A percentile compares a stretch with the other conserved stretches of the same genome.
Conservation (phyloP, 257 asterid species). For the Ehretia macrophylla region DNA sequence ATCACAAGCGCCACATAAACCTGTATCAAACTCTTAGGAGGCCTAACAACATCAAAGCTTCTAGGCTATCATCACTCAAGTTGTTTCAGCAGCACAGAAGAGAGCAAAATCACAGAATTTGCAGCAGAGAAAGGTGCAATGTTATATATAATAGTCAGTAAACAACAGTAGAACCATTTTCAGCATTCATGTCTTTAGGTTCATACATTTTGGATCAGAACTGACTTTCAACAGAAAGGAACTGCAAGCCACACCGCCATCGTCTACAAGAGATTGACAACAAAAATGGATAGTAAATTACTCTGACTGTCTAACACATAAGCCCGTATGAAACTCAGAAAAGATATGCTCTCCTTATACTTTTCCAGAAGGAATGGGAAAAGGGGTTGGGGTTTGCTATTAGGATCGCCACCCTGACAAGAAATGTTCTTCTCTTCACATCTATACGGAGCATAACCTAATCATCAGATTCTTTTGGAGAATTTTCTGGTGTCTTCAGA, state of each 20-base stretch:
- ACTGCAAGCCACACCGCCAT: background rate
- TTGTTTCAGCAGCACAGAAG: too few species aligned
- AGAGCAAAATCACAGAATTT: too few species aligned
- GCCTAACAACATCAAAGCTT: too few species aligned
- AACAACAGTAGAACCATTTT: background rate
- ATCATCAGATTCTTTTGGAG: constrained; percentile 57
- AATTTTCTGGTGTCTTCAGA: constrained; percentile 69
- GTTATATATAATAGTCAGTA: background rate
- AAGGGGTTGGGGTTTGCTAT: background rate
- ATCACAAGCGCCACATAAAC: too few species aligned
- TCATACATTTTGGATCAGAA: background rate
- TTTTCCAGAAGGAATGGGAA: background rate
- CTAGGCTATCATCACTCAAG: too few species aligned
- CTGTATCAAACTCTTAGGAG: too few species aligned
- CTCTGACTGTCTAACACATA: background rate
- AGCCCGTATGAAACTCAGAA: background rate
- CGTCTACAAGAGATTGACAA: background rate
- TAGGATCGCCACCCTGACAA: background rate
- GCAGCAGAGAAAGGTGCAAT: background rate
- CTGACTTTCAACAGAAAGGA: background rate
- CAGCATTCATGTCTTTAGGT: background rate
- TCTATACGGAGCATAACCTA: constrained; percentile 8
- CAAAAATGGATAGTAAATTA: constrained; percentile 1
- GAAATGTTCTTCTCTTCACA: background rate
- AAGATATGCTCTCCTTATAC: background rate